Evolutionary conservation across 2,329 filamentous ascomycete genomes (phyloP), one percentile per base, ranked within the genome.

Genomic region (Harringtonia aguacate): DNA sequence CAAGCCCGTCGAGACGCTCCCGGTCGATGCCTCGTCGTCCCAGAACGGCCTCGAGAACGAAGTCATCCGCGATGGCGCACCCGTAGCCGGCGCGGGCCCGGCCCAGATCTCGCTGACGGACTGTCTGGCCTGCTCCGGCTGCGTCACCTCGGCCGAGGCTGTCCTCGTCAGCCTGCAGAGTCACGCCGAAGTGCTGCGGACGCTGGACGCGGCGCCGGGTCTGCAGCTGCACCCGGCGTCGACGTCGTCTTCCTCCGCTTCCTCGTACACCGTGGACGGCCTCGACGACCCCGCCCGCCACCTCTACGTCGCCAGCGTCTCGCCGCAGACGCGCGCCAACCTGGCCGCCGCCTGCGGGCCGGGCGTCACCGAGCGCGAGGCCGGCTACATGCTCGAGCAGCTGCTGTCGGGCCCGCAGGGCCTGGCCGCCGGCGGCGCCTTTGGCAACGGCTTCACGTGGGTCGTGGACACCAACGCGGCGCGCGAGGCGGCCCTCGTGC

Each of bases 81-180:
- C 81, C 27, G 58, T 68, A 4, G 44, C 15, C 4, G 37, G 41
- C 66, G 46, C 67, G 73, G 73, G 79, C 4, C 86, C 89, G 1
- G 89, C 90, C 8, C 81, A 94, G 59, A 97, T 98, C 55, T 95
- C 89, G 39, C 77, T 98, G 48, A 97, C 92, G 8, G 92, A 98
- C 64, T 98, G 92, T 58, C 81, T 98, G 41, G 92, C 92, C 42
- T 98, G 92, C 64, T 95, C 92, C 10, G 92, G 92, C 43, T 98
- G 92, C 62, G 92, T 98, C 41, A 98, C 92, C 18, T 95, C 89
- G 7, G 92, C 92, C 38, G 92, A 98, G 66, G 92, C 92, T 15
- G 86, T 98, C n/a, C 77, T 98, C 35, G 88, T 98, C 41, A 92
- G 86, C 46, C 67, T 98, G 44, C 92, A 98, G 64, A 94, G 86